Conservation (phyloP, 345 rosid species). For the Chamaenerion angustifolium region DNA sequence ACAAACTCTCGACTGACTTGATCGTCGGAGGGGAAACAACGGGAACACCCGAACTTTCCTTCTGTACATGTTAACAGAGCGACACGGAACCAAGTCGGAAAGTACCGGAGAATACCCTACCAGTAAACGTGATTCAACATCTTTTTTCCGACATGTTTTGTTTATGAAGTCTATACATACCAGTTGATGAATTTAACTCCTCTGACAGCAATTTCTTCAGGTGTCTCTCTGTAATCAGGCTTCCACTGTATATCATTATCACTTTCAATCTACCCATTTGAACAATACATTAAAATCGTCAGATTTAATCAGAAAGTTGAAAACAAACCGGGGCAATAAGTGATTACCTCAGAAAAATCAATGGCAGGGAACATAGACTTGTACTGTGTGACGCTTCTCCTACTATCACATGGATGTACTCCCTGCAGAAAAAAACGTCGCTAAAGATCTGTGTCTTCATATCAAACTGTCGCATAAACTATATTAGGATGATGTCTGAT, state of each 20-base stretch:
- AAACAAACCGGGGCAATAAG: neutral
- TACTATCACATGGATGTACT: conserved; percentile 73
- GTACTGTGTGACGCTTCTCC: conserved; percentile 49
- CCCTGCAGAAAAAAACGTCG: conserved; percentile 24
- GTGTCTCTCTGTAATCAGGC: conserved; percentile 37
- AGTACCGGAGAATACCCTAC: too few relatives aligned
- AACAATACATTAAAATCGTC: neutral
- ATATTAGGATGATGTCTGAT: neutral
- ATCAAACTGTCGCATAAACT: neutral
- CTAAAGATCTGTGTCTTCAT: neutral
- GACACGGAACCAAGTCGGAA: too few relatives aligned
- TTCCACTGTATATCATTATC: conserved; percentile 45
- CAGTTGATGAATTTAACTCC: conserved; percentile 61
- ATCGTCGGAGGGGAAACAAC: too few relatives aligned
- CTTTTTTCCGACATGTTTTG: too few relatives aligned
- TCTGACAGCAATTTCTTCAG: conserved; percentile 50
- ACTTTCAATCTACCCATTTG: conserved; percentile 35
- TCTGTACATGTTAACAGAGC: too few relatives aligned
- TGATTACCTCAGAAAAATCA: conserved; percentile 69
- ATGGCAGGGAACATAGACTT: conserved; percentile 52
- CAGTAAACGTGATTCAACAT: too few relatives aligned
- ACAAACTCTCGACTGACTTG: too few relatives aligned
- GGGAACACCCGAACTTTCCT: too few relatives aligned
- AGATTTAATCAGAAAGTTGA: neutral
- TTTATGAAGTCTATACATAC: too few relatives aligned